Evolutionary conservation across 2,329 filamentous ascomycete genomes (phyloP), one percentile per base, ranked within the genome.

Genomic region (Fusarium sublunatum): DNA sequence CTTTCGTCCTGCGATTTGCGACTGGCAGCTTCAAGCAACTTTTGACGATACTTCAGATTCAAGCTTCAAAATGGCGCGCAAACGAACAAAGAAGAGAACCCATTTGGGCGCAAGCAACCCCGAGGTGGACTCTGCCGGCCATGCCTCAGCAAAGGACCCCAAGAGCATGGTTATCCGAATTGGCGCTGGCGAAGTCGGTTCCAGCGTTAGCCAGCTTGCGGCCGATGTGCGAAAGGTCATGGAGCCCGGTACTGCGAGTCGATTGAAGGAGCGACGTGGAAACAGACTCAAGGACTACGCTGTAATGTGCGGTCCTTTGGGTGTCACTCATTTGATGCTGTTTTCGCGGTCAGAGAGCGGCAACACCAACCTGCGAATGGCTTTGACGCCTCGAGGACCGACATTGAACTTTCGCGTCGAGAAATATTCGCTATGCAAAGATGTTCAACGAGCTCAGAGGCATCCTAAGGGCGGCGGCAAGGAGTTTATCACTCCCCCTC

Each of bases 141-240:
- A 88, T 76, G 84, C 86, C 56, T 85, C 88, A 24, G 83, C 85
- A 49, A 87, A 88, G 65, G 84, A 88, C 47, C 95, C 95, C 31
- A 97, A 97, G 83, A 96, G 91, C 75, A 97, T 99, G 94, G 94
- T 99, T 56, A 97, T 99, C 77, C 91, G 95, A 69, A 93, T 97
- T 72, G 95, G 95, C 70, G 94, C 93, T 70, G 91, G 93, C 71
- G 92, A 97, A 74, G 92, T 99, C 48, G 95, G 95, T 55, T 87
- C 92, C 58, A 96, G 91, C 75, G 86, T 99, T 70, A 94, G 90
- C 75, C 93, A 98, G 79, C 82, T 99, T 69, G 93, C 94, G 22
- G 88, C 91, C 69, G 95, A 99, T 79, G 91, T 98, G 57, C 88
- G 95, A 70, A 84, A 85, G 52, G 94, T 98, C 80, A 96, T 99